phyloP scores from a whole-genome alignment of 257 asterid species.

The Nicotiana otophora region DNA sequence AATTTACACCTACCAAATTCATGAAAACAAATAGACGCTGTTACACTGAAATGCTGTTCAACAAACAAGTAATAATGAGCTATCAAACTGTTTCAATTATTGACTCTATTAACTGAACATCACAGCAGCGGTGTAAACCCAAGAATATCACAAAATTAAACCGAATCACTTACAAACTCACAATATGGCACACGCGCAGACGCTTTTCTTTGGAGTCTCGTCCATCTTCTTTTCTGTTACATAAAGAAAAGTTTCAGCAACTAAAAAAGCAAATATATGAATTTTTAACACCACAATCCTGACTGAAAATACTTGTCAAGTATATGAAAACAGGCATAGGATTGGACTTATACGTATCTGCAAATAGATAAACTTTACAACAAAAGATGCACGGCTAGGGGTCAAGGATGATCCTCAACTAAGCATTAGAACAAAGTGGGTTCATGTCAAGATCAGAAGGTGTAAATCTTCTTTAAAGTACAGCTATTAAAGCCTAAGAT shows the following conservation, averaged over 20 bases:
- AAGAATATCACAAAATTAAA: neutral
- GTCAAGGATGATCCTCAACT: neutral
- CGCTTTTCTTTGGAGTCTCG: neutral
- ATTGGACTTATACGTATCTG: neutral
- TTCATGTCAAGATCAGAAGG: neutral
- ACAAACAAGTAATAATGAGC: neutral
- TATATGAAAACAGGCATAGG: neutral
- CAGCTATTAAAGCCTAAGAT: neutral
- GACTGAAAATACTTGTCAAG: neutral
- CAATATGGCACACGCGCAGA: slow-evolving; percentile 2
- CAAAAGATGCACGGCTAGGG: neutral
- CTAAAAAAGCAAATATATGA: neutral
- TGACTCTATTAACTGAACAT: neutral
- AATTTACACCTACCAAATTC: slow-evolving; percentile 4
- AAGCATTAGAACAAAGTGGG: neutral
- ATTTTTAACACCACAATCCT: neutral
- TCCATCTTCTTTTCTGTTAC: slow-evolving; percentile 9
- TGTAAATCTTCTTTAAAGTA: neutral
- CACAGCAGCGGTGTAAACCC: neutral
- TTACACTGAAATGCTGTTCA: neutral
- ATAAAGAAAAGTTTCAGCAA: slow-evolving; percentile 4
- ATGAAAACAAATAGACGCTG: neutral
- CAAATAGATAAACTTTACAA: neutral
- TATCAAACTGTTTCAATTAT: neutral
- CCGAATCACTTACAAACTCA: slow-evolving; percentile 5